Base-by-base conservation (phyloP, 805 yeast species). In the Suhomyces sp. region DNA sequence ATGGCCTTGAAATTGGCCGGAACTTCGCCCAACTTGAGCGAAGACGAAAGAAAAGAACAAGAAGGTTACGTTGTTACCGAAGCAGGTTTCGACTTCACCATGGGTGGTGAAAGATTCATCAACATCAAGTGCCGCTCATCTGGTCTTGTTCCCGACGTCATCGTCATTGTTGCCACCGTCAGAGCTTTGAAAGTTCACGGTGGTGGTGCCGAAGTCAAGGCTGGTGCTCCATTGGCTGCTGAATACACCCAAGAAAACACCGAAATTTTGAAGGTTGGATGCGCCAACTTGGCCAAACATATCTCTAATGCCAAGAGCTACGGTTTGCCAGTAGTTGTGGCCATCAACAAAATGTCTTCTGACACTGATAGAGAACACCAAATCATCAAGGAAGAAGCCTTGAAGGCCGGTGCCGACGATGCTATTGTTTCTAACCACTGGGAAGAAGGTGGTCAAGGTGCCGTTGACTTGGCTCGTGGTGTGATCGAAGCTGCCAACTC, bases 51-150 rank as follows among this genome's bases (percentile, higher is more conserved):
- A 62, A 61, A 72, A 47, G 76, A 77, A 50, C 80, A 79, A 62
- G 80, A 79, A 59, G 98, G 98, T 59, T 93, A 82, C 66, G 98
- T 91, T 50, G 89, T 93, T 55, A 93, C 99, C 47, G 99, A 93
- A 72, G 97, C 98, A 39, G 99, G 99, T 49, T 93, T 93, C 74
- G 98, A 93, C 72, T 93, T 94, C 78, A 93, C 97, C 46, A 93
- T 93, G 98, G 99, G 99, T 59, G 98, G 98, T 61, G 99, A 93
- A 77, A 82, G 98, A 64, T 93, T 93, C 75, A 82, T 93, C 73
- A 90, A 93, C 71, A 87, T 87, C 73, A 87, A 87, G 69, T 85
- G 92, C 67, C 80, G 94, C 66, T 79, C 91, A 8, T 83, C 89
- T n/a, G 94, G 93, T 7, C 75, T 87, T 56, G 77, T 76, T 27